Conservation (phyloP, 202 grass and related monocot genomes). For the Digitaria exilis region DNA sequence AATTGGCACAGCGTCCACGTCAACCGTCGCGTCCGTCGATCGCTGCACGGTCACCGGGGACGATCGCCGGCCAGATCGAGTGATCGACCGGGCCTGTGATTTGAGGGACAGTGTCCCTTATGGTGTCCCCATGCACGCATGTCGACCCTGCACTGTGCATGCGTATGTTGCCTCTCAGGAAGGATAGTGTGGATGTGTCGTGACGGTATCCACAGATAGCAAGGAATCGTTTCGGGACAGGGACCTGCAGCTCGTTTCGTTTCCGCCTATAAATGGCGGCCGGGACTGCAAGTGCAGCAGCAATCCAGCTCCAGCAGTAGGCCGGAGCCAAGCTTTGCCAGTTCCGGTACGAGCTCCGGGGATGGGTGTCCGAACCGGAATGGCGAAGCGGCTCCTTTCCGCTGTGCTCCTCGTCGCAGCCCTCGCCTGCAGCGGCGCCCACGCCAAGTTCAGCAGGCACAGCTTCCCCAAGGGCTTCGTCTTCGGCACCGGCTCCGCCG, state of each 20-base stretch:
- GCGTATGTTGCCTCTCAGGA: background rate
- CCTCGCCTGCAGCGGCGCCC: background rate
- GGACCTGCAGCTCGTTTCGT: background rate
- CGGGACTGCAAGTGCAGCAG: too few relatives aligned
- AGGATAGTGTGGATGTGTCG: background rate
- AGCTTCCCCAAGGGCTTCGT: conserved; percentile 64
- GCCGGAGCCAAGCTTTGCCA: background rate
- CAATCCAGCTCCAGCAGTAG: background rate
- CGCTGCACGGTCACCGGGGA: background rate
- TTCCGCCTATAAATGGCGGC: background rate
- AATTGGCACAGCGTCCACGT: background rate
- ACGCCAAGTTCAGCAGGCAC: conserved; percentile 38
- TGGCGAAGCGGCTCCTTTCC: background rate
- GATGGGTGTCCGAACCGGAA: background rate
- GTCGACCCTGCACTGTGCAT: too few relatives aligned
- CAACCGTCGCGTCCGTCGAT: background rate
- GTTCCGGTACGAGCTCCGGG: background rate
- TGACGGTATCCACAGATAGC: background rate
- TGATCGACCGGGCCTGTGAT: background rate
- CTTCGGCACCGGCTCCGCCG: conserved; percentile 65
- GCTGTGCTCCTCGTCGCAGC: conserved; percentile 21
- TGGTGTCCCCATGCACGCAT: background rate
- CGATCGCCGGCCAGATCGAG: too few relatives aligned
- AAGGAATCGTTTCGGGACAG: background rate
- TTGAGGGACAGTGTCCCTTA: background rate